Percentiles rank a stretch among this genome's conserved stretches.
Conservation (phyloP, 495 filamentous ascomycete species). For the Penicillium diatomitis region DNA sequence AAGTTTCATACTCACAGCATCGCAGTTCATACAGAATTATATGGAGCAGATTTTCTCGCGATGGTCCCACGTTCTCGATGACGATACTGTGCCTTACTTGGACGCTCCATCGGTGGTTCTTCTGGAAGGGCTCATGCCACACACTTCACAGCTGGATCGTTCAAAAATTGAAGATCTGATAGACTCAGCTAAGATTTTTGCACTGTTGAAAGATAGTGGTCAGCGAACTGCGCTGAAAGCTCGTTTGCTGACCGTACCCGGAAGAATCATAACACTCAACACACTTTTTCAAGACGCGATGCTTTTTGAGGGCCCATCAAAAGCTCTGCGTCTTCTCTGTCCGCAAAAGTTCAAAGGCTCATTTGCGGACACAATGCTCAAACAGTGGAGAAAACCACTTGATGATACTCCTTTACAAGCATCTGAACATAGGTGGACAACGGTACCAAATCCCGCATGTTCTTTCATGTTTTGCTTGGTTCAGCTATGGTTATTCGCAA, state of each 20-base stretch:
- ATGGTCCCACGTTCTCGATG: background rate
- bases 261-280: background rate
- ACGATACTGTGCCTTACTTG: background rate
- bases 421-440: too few relatives aligned
- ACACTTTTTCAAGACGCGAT: background rate
- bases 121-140: background rate
- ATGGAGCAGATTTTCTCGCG: background rate
- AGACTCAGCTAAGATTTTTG: background rate
- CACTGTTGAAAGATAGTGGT: background rate
- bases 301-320: background rate
- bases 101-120: background rate
- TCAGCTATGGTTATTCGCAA: too few relatives aligned
- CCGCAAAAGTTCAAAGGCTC: background rate
- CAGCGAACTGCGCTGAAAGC: background rate
- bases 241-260: background rate
- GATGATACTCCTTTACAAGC: too few relatives aligned
- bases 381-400: too few relatives aligned
- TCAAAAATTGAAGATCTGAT: background rate
- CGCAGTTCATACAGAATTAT: constrained; percentile 3
- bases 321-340: background rate
- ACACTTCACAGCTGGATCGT: background rate
- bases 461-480: too few relatives aligned
- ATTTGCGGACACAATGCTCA: background rate
- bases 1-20: background rate
- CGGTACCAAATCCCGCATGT: too few relatives aligned